Percentiles rank a stretch among this genome's conserved stretches.
These are phyloP conservation scores for Trichoderma koningiopsis DNA, from an alignment of 2,329 filamentous ascomycete genomes.

Conservation along the genomic window DNA sequence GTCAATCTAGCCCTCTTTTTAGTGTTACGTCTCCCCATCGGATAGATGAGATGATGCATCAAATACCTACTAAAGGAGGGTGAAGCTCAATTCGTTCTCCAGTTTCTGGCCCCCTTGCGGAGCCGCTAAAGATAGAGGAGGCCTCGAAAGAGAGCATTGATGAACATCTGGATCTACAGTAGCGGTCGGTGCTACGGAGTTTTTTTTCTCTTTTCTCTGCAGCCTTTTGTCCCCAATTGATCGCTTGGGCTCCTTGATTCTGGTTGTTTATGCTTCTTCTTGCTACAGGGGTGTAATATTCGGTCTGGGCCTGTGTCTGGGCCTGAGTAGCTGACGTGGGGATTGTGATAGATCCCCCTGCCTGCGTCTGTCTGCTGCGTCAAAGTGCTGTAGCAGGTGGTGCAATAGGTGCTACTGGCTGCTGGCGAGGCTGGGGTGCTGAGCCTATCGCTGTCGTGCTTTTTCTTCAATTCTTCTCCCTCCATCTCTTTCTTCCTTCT, in stretches of 20 bases:
- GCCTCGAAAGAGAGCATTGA: neutral
- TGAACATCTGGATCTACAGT: neutral
- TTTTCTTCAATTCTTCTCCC: neutral
- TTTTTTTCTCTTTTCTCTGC: neutral
- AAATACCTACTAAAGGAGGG: neutral
- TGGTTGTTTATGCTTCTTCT: neutral
- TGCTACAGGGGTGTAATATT: neutral
- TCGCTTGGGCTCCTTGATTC: neutral
- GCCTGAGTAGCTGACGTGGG: slow-evolving; percentile 4
- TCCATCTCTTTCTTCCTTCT: neutral
- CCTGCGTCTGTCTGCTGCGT: neutral
- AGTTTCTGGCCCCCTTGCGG: neutral
- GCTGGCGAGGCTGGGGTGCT: slow-evolving; percentile 21
- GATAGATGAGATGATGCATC: neutral
- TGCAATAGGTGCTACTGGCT: neutral
- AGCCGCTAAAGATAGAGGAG: neutral
- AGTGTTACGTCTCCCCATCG: neutral
- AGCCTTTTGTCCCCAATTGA: neutral
- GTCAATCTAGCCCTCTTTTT: neutral
- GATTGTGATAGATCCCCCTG: slow-evolving; percentile 10
- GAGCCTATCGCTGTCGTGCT: neutral
- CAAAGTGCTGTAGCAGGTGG: neutral
- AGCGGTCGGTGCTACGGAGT: neutral
- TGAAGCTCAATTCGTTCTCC: neutral
- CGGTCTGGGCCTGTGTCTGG: neutral